These are phyloP conservation scores for Heterobasidion parviporum DNA, from an alignment of 1,284 basidiomycete genomes.

Conservation along the genomic window DNA sequence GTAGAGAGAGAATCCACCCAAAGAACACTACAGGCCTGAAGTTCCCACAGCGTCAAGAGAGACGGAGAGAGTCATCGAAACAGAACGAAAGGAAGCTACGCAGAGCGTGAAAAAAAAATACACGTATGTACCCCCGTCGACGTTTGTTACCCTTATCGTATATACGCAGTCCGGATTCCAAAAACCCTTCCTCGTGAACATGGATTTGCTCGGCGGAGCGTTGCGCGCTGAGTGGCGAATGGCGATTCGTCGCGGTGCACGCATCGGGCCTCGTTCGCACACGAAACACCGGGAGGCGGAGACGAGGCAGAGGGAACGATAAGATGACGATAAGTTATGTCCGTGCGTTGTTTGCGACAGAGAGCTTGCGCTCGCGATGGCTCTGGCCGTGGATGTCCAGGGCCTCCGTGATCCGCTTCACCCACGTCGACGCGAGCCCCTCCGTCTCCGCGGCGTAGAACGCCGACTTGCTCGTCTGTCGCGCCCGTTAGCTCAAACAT, in stretches of 20 bases:
- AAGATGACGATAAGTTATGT: constrained; percentile 13
- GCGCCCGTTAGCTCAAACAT: not conserved
- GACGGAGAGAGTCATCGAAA: too few relatives aligned
- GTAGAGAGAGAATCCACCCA: too few relatives aligned
- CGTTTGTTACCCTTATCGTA: too few relatives aligned
- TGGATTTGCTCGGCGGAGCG: not conserved
- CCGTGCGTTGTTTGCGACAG: constrained; percentile 5
- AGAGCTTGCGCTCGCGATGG: constrained; percentile 7
- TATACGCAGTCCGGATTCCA: too few relatives aligned
- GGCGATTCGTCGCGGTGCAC: not conserved
- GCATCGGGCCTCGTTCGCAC: too few relatives aligned
- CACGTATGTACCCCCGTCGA: too few relatives aligned
- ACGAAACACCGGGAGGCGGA: not conserved
- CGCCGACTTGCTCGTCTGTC: constrained; percentile 44
- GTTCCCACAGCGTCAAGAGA: too few relatives aligned
- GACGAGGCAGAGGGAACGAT: not conserved
- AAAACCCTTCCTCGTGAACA: not conserved
- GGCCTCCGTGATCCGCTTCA: constrained; percentile 40
- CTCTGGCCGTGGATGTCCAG: constrained; percentile 12
- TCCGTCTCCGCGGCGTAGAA: constrained; percentile 39
- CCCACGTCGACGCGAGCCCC: constrained; percentile 35
- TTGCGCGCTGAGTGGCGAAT: not conserved
- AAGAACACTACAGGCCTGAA: too few relatives aligned
- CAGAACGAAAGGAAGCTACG: too few relatives aligned
- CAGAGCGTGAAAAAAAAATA: too few relatives aligned